Evolutionary conservation across 1,284 basidiomycete genomes (phyloP), one percentile per base, ranked within the genome.

Genomic region (Cryptococcus floricola): DNA sequence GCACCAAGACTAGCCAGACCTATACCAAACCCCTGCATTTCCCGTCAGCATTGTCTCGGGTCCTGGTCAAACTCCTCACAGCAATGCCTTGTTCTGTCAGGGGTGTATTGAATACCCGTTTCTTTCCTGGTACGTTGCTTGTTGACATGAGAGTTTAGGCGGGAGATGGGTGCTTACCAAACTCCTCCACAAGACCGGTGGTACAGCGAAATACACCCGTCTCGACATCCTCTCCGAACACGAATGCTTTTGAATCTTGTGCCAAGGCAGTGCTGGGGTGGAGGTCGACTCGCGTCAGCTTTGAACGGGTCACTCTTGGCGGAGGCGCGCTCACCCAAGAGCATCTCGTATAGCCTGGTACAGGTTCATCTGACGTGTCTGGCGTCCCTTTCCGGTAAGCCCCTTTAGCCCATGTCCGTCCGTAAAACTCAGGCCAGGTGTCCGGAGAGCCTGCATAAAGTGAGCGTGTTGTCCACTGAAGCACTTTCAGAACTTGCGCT

Each of bases 71-170:
- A 23, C 23, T 2, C 10, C 31, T 34, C 31, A 34, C 93, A 44
- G 89, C 91, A 54, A 97, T 95, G 5, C 93, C 93, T 76, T 97
- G 91, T 70, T 95, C 92, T 0, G 90, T 93, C 53, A 95, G 74
- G 5, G 92, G 91, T 0, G 92, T 95, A 75, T 96, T 95, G 78
- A 96, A 95, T n/a, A 96, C 90, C 43, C 92, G 84, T 75, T 93
- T 90, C 49, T 85, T 83, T 39, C 91, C 89, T 91, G 45, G 41
- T 27, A 16, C 57, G 19, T 25, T 28, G 38, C 39, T 16, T 25
- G 23, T 48, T 19, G 39, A 19, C 13, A 27, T 23, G 16, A 43
- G 18, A 42, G 23, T 31, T 42, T 49, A 9, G 16, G 4, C 16
- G 8, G n/a, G 18, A 34, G 31, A 39, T n/a, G 12, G 25, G 19